Percentiles rank a stretch among this genome's conserved stretches.
phyloP scores from a whole-genome alignment of 2,329 filamentous ascomycete genomes.

The Elsinoe perseae region DNA sequence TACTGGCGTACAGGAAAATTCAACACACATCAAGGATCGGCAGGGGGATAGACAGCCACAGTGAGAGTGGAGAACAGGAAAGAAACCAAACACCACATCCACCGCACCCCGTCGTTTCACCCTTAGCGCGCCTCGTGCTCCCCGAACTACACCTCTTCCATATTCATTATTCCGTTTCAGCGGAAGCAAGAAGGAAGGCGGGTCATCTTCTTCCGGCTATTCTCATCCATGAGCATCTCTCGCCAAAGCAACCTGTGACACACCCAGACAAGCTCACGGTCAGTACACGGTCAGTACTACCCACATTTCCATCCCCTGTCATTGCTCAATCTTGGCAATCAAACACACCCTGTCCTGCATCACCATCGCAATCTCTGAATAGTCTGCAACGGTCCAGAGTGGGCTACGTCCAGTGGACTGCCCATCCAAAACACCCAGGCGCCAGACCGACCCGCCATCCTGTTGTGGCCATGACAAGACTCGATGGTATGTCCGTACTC shows the following conservation, averaged over 20 bases:
- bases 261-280: background rate
- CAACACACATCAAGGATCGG: background rate
- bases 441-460: slow-evolving; percentile 17
- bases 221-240: background rate
- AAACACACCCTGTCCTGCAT: slow-evolving; percentile 3
- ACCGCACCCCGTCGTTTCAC: slow-evolving; percentile 9
- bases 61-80: background rate
- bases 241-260: slow-evolving; percentile 4
- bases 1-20: background rate
- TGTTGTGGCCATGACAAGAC: slow-evolving; percentile 12
- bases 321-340: slow-evolving; percentile 13
- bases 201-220: slow-evolving; percentile 5
- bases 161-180: slow-evolving; percentile 8
- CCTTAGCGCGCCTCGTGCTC: background rate
- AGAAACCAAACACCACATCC: background rate
- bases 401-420: background rate
- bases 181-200: slow-evolving; percentile 6
- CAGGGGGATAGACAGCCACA: background rate
- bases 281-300: background rate
- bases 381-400: slow-evolving; percentile 1
- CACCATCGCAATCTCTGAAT: slow-evolving; percentile 8
- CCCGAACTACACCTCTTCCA: slow-evolving; percentile 10
- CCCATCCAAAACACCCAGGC: slow-evolving; percentile 16
- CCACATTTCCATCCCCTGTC: slow-evolving; percentile 14
- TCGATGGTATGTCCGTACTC: slow-evolving; percentile 1